Evolutionary conservation across 192 early-diverging fungal genomes (phyloP).

Genomic region (Gorgonomyces haynaldii): DNA sequence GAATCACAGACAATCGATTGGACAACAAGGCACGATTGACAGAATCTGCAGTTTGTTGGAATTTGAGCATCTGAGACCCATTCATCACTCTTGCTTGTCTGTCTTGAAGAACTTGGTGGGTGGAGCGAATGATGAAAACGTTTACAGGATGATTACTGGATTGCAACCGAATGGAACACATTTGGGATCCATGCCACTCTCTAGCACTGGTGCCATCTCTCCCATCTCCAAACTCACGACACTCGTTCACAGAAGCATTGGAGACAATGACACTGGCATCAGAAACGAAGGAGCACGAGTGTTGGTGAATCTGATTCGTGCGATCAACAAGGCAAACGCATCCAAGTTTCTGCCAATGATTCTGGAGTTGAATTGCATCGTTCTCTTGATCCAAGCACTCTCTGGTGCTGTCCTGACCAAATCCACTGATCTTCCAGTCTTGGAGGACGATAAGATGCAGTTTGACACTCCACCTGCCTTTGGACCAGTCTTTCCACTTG

Average conservation of each 20-base stretch:
- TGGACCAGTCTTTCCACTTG: constrained; percentile 34
- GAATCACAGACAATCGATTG: constrained; percentile 23
- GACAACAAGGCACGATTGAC: constrained; percentile 24
- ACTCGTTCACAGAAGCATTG: constrained; percentile 32
- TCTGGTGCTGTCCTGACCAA: constrained; percentile 38
- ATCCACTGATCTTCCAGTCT: not conserved
- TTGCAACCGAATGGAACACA: constrained; percentile 14
- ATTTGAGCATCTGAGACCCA: constrained; percentile 24
- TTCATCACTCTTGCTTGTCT: constrained; percentile 29
- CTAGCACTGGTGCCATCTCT: constrained; percentile 8
- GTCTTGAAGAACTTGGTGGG: constrained; percentile 39
- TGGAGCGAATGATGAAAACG: constrained; percentile 30
- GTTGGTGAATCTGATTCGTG: constrained; percentile 31
- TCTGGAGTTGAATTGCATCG: constrained; percentile 26
- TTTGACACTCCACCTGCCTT: constrained; percentile 39
- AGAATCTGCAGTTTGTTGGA: constrained; percentile 22
- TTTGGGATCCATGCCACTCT: constrained; percentile 14
- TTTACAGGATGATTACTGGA: constrained; percentile 36
- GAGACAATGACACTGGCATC: constrained; percentile 36
- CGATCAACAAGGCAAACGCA: constrained; percentile 16
- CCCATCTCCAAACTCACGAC: constrained; percentile 26
- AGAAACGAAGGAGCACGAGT: constrained; percentile 42
- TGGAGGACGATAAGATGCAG: constrained; percentile 36
- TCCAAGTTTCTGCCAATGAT: constrained; percentile 8
- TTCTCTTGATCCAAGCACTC: constrained; percentile 33